Conservation (phyloP, 805 yeast species). For the Metschnikowia colocasiae region DNA sequence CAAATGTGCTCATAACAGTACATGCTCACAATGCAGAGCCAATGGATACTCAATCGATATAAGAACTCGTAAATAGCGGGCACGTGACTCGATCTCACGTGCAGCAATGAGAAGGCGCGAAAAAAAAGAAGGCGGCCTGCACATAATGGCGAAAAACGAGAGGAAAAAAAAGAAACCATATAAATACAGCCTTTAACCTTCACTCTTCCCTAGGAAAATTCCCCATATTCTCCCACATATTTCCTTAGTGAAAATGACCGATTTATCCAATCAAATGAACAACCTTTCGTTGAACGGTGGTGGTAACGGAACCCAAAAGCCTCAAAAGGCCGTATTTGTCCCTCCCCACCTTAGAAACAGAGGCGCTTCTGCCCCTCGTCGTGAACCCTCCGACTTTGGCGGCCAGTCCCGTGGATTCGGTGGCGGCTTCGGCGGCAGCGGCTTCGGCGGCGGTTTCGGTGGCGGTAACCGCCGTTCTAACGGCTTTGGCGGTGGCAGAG, state of each 20-base stretch:
- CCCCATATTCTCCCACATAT: neutral
- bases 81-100: neutral
- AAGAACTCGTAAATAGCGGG: neutral
- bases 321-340: constrained; percentile 23
- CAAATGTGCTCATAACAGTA: neutral
- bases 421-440: constrained; percentile 10
- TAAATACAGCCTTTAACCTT: neutral
- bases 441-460: constrained; percentile 14
- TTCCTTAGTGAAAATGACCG: constrained; percentile 45
- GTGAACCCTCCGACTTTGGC: constrained; percentile 25
- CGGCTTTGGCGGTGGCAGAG: constrained; percentile 27
- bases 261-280: constrained; percentile 54
- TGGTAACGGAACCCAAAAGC: constrained; percentile 21
- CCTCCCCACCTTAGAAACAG: constrained; percentile 36
- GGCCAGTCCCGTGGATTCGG: constrained; percentile 14
- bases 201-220: constrained; percentile 4
- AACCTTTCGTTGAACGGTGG: constrained; percentile 48
- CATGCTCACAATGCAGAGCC: too few relatives aligned
- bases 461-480: constrained; percentile 29
- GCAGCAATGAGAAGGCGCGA: constrained; percentile 6
- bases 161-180: constrained; percentile 4
- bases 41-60: neutral
- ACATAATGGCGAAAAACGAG: constrained; percentile 5
- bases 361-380: constrained; percentile 28
- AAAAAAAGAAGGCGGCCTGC: constrained; percentile 3